Percentiles rank a stretch among this genome's conserved stretches.
Evolutionary conservation across 108 stramenopile species (phyloP).

Genomic region (Nannochloropsis granulata): DNA sequence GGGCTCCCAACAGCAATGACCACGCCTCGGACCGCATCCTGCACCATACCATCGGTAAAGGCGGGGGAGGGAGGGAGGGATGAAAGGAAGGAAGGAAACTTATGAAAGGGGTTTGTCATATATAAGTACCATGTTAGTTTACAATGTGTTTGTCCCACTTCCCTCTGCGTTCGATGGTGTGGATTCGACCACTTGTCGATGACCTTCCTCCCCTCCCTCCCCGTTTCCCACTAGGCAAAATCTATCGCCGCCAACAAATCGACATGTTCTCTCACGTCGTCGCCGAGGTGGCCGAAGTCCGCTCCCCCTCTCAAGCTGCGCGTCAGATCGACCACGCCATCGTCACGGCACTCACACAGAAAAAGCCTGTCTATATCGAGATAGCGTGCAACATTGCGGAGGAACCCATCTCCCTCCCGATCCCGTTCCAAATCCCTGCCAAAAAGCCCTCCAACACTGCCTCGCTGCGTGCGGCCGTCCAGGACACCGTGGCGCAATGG

Average conservation of each 20-base stretch:
- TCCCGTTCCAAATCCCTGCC: background rate
- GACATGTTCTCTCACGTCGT: conserved; percentile 1
- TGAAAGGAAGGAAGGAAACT: too few relatives aligned
- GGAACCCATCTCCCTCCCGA: background rate
- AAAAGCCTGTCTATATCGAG: conserved; percentile 8
- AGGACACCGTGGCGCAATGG: background rate
- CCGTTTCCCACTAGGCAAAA: background rate
- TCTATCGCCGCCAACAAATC: conserved; percentile 1
- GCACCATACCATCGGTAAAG: conserved; percentile 8
- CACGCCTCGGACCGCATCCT: background rate
- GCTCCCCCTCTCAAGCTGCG: background rate
- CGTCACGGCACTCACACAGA: background rate
- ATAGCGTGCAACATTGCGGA: background rate
- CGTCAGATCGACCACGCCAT: conserved; percentile 5
- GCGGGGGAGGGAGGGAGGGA: background rate
- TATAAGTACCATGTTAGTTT: too few relatives aligned
- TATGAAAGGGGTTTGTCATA: too few relatives aligned
- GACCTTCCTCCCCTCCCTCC: background rate
- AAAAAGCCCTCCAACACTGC: background rate
- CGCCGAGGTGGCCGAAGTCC: background rate
- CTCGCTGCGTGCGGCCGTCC: background rate
- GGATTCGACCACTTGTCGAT: background rate
- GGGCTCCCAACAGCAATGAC: conserved; percentile 2
- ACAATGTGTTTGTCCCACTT: too few relatives aligned
- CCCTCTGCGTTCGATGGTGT: background rate